These are phyloP conservation scores for Cadophora sp. DNA, from an alignment of 2,329 filamentous ascomycete species.

Conservation along the genomic window DNA sequence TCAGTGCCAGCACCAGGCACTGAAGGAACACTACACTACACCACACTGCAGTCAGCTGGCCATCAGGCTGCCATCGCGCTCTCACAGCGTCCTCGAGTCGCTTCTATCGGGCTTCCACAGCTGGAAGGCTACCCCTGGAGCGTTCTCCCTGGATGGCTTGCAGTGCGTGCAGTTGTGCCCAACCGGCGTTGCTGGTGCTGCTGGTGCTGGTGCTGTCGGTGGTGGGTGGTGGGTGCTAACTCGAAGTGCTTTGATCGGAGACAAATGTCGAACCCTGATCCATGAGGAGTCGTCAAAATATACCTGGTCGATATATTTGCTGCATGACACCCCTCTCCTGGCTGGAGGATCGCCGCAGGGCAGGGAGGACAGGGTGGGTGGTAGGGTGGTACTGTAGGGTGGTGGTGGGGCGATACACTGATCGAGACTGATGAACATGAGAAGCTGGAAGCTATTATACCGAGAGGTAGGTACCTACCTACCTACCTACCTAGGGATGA, in stretches of 20 bases:
- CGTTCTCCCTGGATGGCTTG: neutral
- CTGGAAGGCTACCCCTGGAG: constrained; percentile 4
- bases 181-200: constrained; percentile 11
- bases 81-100: neutral
- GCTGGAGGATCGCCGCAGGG: constrained; percentile 25
- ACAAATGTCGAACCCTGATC: constrained; percentile 31
- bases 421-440: too few relatives aligned
- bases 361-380: neutral
- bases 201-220: neutral
- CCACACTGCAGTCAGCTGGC: neutral
- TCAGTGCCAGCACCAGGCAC: neutral
- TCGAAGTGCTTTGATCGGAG: neutral
- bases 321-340: constrained; percentile 24
- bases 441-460: too few relatives aligned
- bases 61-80: neutral
- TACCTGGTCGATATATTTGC: constrained; percentile 18
- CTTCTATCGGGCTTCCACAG: constrained; percentile 12
- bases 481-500: too few relatives aligned
- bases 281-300: constrained; percentile 31
- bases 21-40: neutral
- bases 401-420: neutral
- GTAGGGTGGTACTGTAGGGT: neutral
- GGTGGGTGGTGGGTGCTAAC: too few relatives aligned
- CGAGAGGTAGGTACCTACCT: too few relatives aligned
- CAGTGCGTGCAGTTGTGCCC: constrained; percentile 18